Evolutionary conservation across 257 asterid species (phyloP), one percentile per base, ranked within the genome.

Genomic region (Solanum pennellii): DNA sequence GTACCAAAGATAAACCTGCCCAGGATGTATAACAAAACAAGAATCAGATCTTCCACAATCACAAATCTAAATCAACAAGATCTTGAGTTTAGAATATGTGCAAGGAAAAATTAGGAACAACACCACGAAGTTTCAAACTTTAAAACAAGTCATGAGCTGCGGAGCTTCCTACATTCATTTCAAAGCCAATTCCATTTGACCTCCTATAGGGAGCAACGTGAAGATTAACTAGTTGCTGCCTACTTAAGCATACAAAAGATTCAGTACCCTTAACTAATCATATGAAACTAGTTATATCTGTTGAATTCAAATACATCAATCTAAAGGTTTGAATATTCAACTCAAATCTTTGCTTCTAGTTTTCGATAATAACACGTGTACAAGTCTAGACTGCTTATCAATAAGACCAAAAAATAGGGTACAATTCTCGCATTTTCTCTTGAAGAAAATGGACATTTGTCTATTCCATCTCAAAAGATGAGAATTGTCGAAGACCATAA

Each of bases 1-100:
- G 90, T 95, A 97, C 99, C 99, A 97, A 86, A 96, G 96, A 87
- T 97, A 95, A 39, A 97, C 98, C 98, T 97, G 96, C 62, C 84
- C 42, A 2, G 12, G 84, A 47, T 35, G 88, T 86, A 84, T 82
- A 89, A 84, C 21, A 35, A 83, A 83, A 80, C 31, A 47, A 18
- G 83, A 14, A 85, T 49, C 86, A 88, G 87, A 80, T 77, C 21
- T 71, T 62, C 49, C 73, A 23, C 37, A 86, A 47, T 77, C 66
- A 41, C 37, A 79, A 79, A 45, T 80, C 3, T 47, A 18, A 6
- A 47, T 47, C 25, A 80, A 23, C n/a, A 45, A 45, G 27, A 49
- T 42, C 60, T n/a, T 76, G 37, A 76, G 65, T 8, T 8, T 20
- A 75, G 52, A 3, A 5, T 49, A 80, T 29, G 20, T 11, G 85